Base-by-base conservation (phyloP, 2,329 filamentous ascomycete genomes). In the Nigrograna mackinnonii region DNA sequence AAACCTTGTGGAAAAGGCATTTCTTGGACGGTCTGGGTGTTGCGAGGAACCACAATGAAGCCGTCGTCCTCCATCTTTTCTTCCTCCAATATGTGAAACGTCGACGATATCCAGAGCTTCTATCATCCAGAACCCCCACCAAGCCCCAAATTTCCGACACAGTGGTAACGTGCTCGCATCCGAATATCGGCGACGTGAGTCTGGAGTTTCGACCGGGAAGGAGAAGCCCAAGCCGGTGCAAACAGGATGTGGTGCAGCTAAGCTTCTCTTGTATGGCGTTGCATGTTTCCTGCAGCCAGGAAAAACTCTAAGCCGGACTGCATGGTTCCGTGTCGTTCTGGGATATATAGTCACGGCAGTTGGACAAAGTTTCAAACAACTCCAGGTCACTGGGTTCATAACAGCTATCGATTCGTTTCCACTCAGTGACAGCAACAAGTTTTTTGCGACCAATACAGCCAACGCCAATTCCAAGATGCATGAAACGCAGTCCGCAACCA, bases 11-110 rank as follows among this genome's bases (percentile, higher is more conserved):
- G n/a, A n/a, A n/a, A n/a, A n/a, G n/a, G n/a, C n/a, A n/a, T n/a
- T n/a, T n/a, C n/a, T 21, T 26, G 37, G 24, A 18, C 20, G 20
- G 35, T 11, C 18, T 39, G 35, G 18, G 12, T 41, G 12, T 43
- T 20, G 16, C 19, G 47, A 16, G 34, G 9, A 13, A 54, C 21
- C 14, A 51, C 4, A 12, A 54, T 35, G 43, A 38, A 54, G 11
- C 35, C 44, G 33, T 54, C 41, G 32, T 42, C 41, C 33, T 47
- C 43, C 43, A 47, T 45, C 33, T 44, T 35, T 40, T 41, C 40
- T 16, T 35, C 24, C 19, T 41, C 14, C 35, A 33, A n/a, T 32
- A 19, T 28, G n/a, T 22, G 37, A 36, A 45, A 12, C 14, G 21
- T 33, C 16, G n/a, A 9, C 9, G 24, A 28, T 28, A n/a, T n/a